Evolutionary conservation across 2,329 filamentous ascomycete species (phyloP), one percentile per base, ranked within the genome.

Genomic region (Parastagonospora nodorum): DNA sequence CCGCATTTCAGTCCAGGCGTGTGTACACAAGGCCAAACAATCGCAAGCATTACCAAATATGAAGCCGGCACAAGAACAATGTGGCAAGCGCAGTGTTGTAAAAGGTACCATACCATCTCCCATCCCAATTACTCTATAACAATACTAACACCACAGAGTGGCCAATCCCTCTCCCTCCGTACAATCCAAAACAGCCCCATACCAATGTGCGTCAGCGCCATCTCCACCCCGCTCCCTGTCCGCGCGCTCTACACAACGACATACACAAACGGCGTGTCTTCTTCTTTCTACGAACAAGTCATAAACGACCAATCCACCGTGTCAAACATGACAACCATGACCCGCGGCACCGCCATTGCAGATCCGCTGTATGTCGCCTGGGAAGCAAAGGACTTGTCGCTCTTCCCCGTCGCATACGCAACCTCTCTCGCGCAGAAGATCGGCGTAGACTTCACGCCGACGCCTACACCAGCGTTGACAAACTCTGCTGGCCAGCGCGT

Each of bases 31-130:
- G 48, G 48, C n/a, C 48, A 50, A 24, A 50, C 48, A 12, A 45
- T 50, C 19, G 48, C 48, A 11, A 36, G 42, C 16, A 45, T 50
- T 8, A 50, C 48, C 10, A 44, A 50, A 19, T 45, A 45, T 24
- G 36, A 50, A 14, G 36, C 24, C 7, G 42, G 48, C 2, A 9
- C 42, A 19, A 14, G 31, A 8, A 50, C 36, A 9, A 44, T 45
- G 37, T 50, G 48, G 48, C 48, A 50, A 30, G 48, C 42, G 30
- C 37, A 42, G 30, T 50, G 48, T 24, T 50, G 48, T 32, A 41
- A 45, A 30, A 50, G 42, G 48, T 50, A 24, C 24, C 10, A n/a
- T 28, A n/a, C n/a, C n/a, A n/a, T 10, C 3, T 24, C 19, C 19
- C 14, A n/a, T 12, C 14, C 9, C 27, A 10, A 31, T 30, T 14